These are phyloP conservation scores for Xylariales sp. DNA, from an alignment of 2,329 filamentous ascomycete genomes.

Conservation along the genomic window DNA sequence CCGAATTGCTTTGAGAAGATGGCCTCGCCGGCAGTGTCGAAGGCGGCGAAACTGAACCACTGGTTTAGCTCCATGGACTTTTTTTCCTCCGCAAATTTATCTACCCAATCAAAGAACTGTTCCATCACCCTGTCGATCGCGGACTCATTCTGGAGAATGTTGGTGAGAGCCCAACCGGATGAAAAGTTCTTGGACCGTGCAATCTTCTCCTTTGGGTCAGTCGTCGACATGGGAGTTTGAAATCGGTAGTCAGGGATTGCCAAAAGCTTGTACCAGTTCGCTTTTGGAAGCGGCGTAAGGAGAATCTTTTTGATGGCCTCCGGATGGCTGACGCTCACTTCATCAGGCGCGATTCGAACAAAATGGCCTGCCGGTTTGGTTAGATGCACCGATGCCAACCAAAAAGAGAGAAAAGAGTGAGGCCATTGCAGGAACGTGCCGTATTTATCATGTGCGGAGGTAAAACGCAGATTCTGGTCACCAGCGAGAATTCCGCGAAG, in stretches of 20 bases:
- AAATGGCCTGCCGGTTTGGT: neutral
- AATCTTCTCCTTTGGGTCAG: neutral
- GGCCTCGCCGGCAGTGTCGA: slow-evolving; percentile 25
- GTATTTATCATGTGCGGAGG: neutral
- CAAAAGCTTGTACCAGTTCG: slow-evolving; percentile 29
- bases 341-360: neutral
- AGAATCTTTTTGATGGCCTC: neutral
- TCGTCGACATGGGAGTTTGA: slow-evolving; percentile 20
- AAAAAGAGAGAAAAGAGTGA: too few species aligned
- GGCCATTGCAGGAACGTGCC: too few species aligned
- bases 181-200: neutral
- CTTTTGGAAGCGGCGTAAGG: neutral
- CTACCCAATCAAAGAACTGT: slow-evolving; percentile 13
- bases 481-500: neutral
- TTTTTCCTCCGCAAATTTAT: slow-evolving; percentile 9
- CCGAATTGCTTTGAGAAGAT: slow-evolving; percentile 25
- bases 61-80: slow-evolving; percentile 15
- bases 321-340: neutral
- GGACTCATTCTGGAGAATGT: neutral
- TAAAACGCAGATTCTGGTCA: neutral
- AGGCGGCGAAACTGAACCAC: slow-evolving; percentile 19
- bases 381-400: too few species aligned
- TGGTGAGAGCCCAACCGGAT: neutral
- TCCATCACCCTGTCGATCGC: slow-evolving; percentile 11
- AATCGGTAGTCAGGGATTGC: slow-evolving; percentile 33